Percentiles rank a stretch among this genome's conserved stretches.
Conservation (phyloP, 2,329 filamentous ascomycete genomes). For the Ophiostoma ulmi region DNA sequence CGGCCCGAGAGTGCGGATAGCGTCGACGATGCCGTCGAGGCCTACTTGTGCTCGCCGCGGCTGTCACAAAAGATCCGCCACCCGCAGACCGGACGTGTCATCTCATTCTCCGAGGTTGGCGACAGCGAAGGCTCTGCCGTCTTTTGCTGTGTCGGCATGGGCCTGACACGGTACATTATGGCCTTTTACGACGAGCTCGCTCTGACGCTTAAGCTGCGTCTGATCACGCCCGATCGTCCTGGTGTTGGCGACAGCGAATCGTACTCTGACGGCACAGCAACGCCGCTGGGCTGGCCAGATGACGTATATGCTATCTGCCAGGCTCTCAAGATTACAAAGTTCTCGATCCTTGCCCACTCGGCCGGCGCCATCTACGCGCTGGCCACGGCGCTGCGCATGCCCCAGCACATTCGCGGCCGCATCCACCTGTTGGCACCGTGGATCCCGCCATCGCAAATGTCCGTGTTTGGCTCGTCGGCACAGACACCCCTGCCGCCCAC, state of each 20-base stretch:
- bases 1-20: conserved; percentile 76
- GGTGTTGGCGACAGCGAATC: conserved; percentile 89
- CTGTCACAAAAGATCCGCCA: conserved; percentile 84
- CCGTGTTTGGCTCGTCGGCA: conserved; percentile 63
- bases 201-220: conserved; percentile 74
- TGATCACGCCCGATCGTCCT: conserved; percentile 91
- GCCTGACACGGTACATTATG: conserved; percentile 88
- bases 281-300: conserved; percentile 86
- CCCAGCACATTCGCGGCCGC: conserved; percentile 87
- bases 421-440: conserved; percentile 93
- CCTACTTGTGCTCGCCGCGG: conserved; percentile 75
- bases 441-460: conserved; percentile 95
- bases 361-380: conserved; percentile 97
- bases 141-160: conserved; percentile 97
- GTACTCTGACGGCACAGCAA: conserved; percentile 74
- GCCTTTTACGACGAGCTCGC: conserved; percentile 97
- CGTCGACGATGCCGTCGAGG: conserved; percentile 79
- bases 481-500: conserved; percentile 67
- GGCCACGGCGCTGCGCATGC: conserved; percentile 90
- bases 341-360: conserved; percentile 92
- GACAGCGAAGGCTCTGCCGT: conserved; percentile 87
- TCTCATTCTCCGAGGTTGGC: conserved; percentile 95
- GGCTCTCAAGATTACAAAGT: conserved; percentile 84
- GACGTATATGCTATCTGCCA: conserved; percentile 95
- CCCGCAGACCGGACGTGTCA: conserved; percentile 77